phyloP scores from a whole-genome alignment of 1,139 yeast genomes.

The Candida labiduridarum region DNA sequence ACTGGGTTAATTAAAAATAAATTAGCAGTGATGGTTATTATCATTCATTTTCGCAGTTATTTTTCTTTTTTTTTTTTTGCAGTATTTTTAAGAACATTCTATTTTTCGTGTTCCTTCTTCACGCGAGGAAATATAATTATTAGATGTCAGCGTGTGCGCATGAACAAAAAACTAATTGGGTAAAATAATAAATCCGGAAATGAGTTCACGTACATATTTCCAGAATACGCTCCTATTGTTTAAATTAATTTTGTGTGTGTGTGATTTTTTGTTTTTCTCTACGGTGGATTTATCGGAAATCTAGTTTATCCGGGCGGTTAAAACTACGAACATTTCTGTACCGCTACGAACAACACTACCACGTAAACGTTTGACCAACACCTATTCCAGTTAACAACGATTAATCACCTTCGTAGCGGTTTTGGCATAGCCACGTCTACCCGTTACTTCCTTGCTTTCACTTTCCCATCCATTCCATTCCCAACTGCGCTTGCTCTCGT shows the following conservation, averaged over 20 bases:
- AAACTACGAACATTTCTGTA: no score
- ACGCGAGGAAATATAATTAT: not conserved
- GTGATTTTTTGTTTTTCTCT: not conserved
- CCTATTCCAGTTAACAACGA: no score
- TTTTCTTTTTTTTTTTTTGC: not conserved
- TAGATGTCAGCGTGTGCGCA: not conserved
- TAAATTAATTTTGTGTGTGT: not conserved
- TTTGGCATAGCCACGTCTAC: no score
- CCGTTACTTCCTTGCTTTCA: no score
- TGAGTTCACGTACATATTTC: not conserved
- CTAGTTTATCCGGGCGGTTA: no score
- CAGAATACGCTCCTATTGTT: not conserved
- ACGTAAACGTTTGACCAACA: no score
- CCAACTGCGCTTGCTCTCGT: no score
- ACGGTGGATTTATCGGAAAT: no score
- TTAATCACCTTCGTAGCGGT: no score
- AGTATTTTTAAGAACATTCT: not conserved
- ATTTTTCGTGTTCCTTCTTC: not conserved
- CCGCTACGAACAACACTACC: no score
- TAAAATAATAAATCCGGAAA: not conserved
- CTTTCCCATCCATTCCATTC: no score
- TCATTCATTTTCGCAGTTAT: not conserved
- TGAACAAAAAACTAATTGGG: not conserved
- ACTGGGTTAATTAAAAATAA: not conserved
- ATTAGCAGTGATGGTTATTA: not conserved